Percentiles rank a stretch among this genome's conserved stretches.
phyloP scores from a whole-genome alignment of 139 green algal species.

The Diplosphaera chodatii region DNA sequence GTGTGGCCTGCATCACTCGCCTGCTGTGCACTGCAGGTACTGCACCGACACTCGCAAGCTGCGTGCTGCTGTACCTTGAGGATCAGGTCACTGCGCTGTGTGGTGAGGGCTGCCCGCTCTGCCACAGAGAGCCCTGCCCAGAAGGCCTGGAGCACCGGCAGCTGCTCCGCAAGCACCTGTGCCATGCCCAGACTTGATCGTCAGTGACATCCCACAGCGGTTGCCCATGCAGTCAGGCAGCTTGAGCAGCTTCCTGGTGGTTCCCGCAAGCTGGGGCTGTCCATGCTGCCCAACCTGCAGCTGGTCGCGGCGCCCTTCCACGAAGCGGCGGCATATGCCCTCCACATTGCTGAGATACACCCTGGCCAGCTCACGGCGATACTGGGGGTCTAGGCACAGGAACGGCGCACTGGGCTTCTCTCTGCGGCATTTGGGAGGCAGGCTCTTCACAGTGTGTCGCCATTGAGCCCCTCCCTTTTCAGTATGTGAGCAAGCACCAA shows the following conservation, averaged over 20 bases:
- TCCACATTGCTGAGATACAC: conserved; percentile 98
- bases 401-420: conserved; percentile 78
- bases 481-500: too few species aligned
- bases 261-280: too few species aligned
- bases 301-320: conserved; percentile 80
- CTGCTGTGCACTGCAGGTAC: too few species aligned
- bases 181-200: not conserved
- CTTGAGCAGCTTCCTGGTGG: too few species aligned
- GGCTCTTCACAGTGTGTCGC: too few species aligned
- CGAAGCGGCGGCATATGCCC: conserved; percentile 85
- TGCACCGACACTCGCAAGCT: too few species aligned
- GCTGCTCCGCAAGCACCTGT: conserved; percentile 46
- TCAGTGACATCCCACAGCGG: too few species aligned
- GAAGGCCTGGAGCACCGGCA: conserved; percentile 52
- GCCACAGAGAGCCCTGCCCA: conserved; percentile 49
- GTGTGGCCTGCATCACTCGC: too few species aligned
- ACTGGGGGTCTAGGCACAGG: conserved; percentile 90
- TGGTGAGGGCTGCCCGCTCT: conserved; percentile 45
- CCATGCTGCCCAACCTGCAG: conserved; percentile 26
- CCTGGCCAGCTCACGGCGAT: conserved; percentile 91
- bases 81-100: conserved; percentile 57
- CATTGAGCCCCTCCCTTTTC: too few species aligned
- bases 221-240: too few species aligned
- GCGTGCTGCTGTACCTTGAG: conserved; percentile 80
- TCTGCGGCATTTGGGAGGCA: too few species aligned